Evolutionary conservation across 257 asterid genomes (phyloP).

Genomic region (Forsythia suspensa): DNA sequence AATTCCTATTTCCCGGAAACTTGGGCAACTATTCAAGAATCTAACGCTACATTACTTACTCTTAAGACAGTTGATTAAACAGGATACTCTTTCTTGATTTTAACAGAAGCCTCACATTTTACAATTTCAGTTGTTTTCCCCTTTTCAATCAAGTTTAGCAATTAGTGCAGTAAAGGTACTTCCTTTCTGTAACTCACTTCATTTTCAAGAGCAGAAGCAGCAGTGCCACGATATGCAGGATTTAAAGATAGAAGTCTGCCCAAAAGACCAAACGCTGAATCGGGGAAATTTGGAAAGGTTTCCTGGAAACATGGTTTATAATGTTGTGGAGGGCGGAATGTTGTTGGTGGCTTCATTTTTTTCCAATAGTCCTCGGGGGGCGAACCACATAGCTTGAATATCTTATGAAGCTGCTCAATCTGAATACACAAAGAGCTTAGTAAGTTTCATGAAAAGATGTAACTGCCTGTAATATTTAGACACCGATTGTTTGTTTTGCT

Average conservation of each 20-base stretch:
- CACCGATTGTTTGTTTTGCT: not conserved
- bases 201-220: constrained; percentile 54
- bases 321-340: constrained; percentile 63
- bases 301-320: constrained; percentile 57
- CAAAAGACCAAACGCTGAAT: constrained; percentile 47
- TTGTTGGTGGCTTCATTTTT: constrained; percentile 68
- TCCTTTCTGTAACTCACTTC: constrained; percentile 42
- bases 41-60: too few relatives aligned
- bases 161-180: not conserved
- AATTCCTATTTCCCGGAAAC: too few relatives aligned
- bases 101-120: not conserved
- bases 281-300: constrained; percentile 53
- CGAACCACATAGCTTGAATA: constrained; percentile 81
- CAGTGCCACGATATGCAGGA: constrained; percentile 60
- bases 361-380: constrained; percentile 82
- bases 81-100: not conserved
- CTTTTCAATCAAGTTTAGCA: not conserved
- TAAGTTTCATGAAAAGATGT: not conserved
- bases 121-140: not conserved
- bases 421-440: constrained; percentile 15
- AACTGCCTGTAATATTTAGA: not conserved
- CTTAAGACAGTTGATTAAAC: not conserved
- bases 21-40: too few relatives aligned
- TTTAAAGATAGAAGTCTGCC: constrained; percentile 60
- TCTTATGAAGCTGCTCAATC: constrained; percentile 86